These are phyloP conservation scores for Capsicum pubescens DNA, from an alignment of 257 asterid genomes.

Conservation along the genomic window DNA sequence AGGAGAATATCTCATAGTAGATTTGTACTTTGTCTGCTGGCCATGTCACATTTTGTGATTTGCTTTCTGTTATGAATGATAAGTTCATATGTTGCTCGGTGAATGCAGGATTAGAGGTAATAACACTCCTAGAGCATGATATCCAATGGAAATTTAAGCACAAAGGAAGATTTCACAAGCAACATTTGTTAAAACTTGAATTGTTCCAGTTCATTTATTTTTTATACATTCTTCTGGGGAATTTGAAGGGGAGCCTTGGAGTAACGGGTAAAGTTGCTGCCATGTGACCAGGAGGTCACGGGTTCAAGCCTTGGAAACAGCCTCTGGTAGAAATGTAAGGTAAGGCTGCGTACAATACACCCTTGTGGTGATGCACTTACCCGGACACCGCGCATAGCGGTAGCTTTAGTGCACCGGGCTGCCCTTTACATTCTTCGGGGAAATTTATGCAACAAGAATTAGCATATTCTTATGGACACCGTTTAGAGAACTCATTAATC, in stretches of 20 bases:
- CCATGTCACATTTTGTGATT: not conserved
- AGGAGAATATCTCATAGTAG: too few relatives aligned
- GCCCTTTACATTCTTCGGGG: not conserved
- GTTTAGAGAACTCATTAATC: not conserved
- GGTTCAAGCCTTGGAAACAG: too few relatives aligned
- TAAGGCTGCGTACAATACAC: too few relatives aligned
- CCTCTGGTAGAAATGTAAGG: too few relatives aligned
- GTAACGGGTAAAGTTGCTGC: too few relatives aligned
- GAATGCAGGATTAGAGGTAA: not conserved
- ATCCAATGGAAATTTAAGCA: too few relatives aligned
- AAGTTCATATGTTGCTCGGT: not conserved
- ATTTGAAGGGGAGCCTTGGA: not conserved
- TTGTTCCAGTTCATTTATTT: not conserved
- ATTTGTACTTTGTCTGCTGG: too few relatives aligned
- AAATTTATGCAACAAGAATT: not conserved
- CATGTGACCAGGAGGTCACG: too few relatives aligned
- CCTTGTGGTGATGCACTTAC: too few relatives aligned
- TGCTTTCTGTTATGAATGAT: conserved; percentile 3
- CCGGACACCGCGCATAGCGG: too few relatives aligned
- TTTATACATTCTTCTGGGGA: not conserved
- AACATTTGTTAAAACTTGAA: not conserved
- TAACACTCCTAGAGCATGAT: not conserved
- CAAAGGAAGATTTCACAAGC: not conserved
- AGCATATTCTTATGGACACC: not conserved
- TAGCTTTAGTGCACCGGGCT: too few relatives aligned